These are phyloP conservation scores for Dillenia turbinata DNA, from an alignment of 164 flowering plant species.

Conservation along the genomic window DNA sequence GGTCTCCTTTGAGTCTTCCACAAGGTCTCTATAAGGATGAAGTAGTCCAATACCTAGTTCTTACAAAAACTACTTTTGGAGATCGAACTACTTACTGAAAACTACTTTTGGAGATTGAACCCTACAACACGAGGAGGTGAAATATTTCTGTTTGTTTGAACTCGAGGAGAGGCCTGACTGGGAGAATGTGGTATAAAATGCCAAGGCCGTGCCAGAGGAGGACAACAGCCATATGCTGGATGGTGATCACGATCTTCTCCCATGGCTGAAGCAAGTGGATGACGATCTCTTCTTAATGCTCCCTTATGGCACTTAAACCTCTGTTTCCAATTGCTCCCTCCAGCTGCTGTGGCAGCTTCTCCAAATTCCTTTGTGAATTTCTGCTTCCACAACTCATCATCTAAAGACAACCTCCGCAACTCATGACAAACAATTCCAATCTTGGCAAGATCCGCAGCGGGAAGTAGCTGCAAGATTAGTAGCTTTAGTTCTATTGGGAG, in stretches of 20 bases:
- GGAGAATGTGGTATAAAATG: too few relatives aligned
- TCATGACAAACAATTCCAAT: constrained; percentile 55
- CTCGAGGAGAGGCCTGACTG: too few relatives aligned
- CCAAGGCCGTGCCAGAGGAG: constrained; percentile 7
- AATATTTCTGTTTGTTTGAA: too few relatives aligned
- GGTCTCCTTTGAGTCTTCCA: too few relatives aligned
- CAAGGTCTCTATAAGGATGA: too few relatives aligned
- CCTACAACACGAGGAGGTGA: too few relatives aligned
- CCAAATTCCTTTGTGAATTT: constrained; percentile 56
- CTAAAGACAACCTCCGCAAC: constrained; percentile 43
- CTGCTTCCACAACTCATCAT: constrained; percentile 61
- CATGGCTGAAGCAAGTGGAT: constrained; percentile 14
- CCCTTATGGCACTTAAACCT: constrained; percentile 12
- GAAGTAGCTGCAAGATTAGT: constrained; percentile 50
- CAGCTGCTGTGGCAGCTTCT: background rate
- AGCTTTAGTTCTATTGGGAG: constrained; percentile 78
- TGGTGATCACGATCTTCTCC: constrained; percentile 38
- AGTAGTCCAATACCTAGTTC: too few relatives aligned
- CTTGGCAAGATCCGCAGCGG: constrained; percentile 51
- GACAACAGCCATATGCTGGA: constrained; percentile 14
- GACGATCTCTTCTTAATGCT: constrained; percentile 4
- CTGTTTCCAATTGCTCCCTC: constrained; percentile 34
- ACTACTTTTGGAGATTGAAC: too few relatives aligned
- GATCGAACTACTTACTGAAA: too few relatives aligned
- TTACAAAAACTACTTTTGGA: too few relatives aligned